phyloP scores from a whole-genome alignment of 2,329 filamentous ascomycete species.

The Aspergillus transmontanensis region DNA sequence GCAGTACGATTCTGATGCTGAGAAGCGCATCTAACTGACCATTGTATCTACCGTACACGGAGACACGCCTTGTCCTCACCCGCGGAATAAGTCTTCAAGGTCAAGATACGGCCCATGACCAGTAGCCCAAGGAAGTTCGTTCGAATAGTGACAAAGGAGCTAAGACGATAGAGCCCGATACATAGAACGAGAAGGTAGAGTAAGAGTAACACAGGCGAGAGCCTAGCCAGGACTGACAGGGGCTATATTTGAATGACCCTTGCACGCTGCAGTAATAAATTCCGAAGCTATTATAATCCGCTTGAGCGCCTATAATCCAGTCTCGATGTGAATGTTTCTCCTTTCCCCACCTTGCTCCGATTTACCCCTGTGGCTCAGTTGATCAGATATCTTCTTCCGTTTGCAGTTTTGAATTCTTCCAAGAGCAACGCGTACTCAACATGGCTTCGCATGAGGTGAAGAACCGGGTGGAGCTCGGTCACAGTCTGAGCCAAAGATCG shows the following conservation, averaged over 20 bases:
- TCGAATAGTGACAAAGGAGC: too few species aligned
- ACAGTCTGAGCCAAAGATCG: constrained; percentile 4
- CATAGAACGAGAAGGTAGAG: neutral
- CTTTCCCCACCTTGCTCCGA: fast-evolving
- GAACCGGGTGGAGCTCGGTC: neutral
- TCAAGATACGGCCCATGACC: too few species aligned
- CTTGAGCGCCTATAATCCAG: neutral
- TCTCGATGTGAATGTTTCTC: neutral
- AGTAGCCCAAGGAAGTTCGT: too few species aligned
- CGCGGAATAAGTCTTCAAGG: too few species aligned
- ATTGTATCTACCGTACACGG: too few species aligned
- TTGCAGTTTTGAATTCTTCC: neutral
- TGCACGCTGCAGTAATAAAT: neutral
- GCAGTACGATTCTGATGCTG: too few species aligned
- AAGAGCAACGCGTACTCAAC: neutral
- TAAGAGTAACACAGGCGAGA: neutral
- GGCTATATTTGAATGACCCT: neutral
- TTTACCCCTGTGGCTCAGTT: neutral
- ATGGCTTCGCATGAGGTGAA: constrained; percentile 14
- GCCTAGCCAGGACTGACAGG: too few species aligned
- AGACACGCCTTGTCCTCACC: too few species aligned
- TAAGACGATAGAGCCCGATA: too few species aligned
- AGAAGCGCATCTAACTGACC: too few species aligned
- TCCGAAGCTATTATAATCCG: neutral
- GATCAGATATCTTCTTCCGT: neutral